A percentile compares a stretch with the other conserved stretches of the same genome.
These are phyloP conservation scores for Brassica juncea DNA, from an alignment of 345 rosid genomes.

Conservation along the genomic window DNA sequence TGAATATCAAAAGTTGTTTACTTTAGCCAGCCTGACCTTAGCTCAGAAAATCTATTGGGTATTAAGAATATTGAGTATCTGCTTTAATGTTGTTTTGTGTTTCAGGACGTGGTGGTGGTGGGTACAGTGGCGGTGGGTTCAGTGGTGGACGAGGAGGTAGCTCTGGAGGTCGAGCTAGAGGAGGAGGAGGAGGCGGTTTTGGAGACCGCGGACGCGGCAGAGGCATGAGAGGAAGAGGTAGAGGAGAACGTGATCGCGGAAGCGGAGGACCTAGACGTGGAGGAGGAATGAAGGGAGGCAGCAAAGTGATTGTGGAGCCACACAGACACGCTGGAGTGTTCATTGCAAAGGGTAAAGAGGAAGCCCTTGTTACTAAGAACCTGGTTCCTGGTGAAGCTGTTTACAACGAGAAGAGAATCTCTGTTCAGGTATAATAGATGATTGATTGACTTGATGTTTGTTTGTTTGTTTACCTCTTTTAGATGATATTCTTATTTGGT, in stretches of 20 bases:
- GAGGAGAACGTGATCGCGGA: slow-evolving; percentile 48
- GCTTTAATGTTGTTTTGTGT: neutral
- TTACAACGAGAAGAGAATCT: slow-evolving; percentile 75
- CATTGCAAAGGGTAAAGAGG: slow-evolving; percentile 89
- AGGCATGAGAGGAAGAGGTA: slow-evolving; percentile 29
- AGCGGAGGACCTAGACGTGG: slow-evolving; percentile 47
- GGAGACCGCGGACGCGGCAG: slow-evolving; percentile 45
- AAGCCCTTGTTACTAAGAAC: slow-evolving; percentile 90
- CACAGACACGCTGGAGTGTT: slow-evolving; percentile 90
- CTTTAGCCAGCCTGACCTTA: neutral
- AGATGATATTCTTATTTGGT: neutral
- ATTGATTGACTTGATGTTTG: neutral
- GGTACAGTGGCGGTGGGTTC: slow-evolving; percentile 36
- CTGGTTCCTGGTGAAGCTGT: slow-evolving; percentile 88
- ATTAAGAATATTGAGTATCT: neutral
- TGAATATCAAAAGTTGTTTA: neutral
- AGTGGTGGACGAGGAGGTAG: slow-evolving; percentile 54
- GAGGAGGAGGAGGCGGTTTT: slow-evolving; percentile 43
- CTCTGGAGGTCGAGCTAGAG: slow-evolving; percentile 43
- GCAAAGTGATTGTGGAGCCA: slow-evolving; percentile 78
- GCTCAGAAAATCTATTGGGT: neutral
- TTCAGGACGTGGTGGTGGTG: slow-evolving; percentile 39
- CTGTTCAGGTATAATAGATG: slow-evolving; percentile 64
- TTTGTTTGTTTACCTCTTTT: neutral
- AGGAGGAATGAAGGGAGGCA: slow-evolving; percentile 95